Evolutionary conservation across 2,329 filamentous ascomycete genomes (phyloP), one percentile per base, ranked within the genome.

Genomic region (Claviceps lovelessii): DNA sequence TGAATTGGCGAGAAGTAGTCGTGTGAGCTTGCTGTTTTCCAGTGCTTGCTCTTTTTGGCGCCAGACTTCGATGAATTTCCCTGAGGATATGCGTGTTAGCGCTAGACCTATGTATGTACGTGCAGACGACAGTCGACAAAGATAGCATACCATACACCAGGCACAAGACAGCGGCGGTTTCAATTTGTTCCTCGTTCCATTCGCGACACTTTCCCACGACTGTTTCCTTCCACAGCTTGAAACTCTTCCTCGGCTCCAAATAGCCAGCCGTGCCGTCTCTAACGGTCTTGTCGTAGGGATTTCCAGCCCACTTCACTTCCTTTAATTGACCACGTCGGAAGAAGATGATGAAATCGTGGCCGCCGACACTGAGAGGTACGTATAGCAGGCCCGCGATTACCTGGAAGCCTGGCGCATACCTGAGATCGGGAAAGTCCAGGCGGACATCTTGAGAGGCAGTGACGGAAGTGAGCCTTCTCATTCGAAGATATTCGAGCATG

Each of bases 31-130:
- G 60, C 86, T 94, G 64, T 76, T 91, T 61, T 94, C 85, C 56
- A 95, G 65, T 0, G 87, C 87, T 1, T 84, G 85, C 66, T 95
- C 90, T 60, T 95, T 95, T 65, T 95, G 88, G 55, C 88, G 77
- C 90, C 90, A 95, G 1, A 95, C 89, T 63, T 94, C 87, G 61
- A 95, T 95, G 65, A 95, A 95, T 66, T 82, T 82, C 17, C 78
- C 76, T 73, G 17, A 51, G 33, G 1, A 17, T 1, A 33, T 2
- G 35, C 3, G 31, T 37, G 51, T 59, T 41, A 61, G 58, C 57
- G 53, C 28, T 11, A 6, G 28, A 13, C 6, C 23, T 31, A 9
- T 8, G 6, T 44, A 15, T 35, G 41, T 46, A 9, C 50, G 17
- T 2, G 15, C 8, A 10, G 7, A 33, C 55, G 6, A 29, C 19